These are phyloP conservation scores for Phyllostachys edulis DNA, from an alignment of 176 grass and related monocot species.

Conservation along the genomic window DNA sequence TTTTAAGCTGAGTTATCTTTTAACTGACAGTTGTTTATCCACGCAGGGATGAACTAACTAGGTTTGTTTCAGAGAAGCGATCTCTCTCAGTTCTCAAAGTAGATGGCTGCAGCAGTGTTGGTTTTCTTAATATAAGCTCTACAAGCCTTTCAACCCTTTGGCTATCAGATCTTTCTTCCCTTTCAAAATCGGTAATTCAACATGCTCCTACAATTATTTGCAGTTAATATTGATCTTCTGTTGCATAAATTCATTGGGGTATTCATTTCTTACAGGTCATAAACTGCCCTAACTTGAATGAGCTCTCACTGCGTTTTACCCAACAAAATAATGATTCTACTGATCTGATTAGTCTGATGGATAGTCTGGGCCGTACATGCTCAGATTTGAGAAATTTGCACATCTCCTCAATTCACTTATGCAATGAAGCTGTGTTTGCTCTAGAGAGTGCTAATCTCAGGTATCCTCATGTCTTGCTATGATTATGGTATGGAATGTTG, in stretches of 20 bases:
- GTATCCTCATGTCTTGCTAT: conserved; percentile 36
- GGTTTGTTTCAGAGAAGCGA: conserved; percentile 69
- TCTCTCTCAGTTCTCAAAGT: conserved; percentile 70
- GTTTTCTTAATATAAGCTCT: conserved; percentile 70
- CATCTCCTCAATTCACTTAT: conserved; percentile 64
- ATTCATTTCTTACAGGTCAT: conserved; percentile 58
- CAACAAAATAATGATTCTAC: conserved; percentile 73
- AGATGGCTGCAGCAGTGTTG: conserved; percentile 62
- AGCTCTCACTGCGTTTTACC: conserved; percentile 64
- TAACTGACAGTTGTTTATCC: neutral
- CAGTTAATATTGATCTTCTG: neutral
- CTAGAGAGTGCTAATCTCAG: conserved; percentile 70
- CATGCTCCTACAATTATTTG: neutral
- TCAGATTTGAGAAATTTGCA: conserved; percentile 66
- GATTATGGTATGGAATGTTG: neutral
- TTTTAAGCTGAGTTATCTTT: neutral
- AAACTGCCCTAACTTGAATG: conserved; percentile 81
- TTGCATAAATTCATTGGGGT: conserved; percentile 15
- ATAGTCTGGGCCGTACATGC: conserved; percentile 70
- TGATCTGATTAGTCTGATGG: conserved; percentile 67
- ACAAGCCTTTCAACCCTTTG: conserved; percentile 64
- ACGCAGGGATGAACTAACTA: conserved; percentile 64
- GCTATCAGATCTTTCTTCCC: conserved; percentile 66
- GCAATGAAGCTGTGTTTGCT: conserved; percentile 80
- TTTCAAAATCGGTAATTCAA: conserved; percentile 64